These are phyloP conservation scores for Gaultheria prostrata DNA, from an alignment of 148 eudicot species.

Conservation along the genomic window DNA sequence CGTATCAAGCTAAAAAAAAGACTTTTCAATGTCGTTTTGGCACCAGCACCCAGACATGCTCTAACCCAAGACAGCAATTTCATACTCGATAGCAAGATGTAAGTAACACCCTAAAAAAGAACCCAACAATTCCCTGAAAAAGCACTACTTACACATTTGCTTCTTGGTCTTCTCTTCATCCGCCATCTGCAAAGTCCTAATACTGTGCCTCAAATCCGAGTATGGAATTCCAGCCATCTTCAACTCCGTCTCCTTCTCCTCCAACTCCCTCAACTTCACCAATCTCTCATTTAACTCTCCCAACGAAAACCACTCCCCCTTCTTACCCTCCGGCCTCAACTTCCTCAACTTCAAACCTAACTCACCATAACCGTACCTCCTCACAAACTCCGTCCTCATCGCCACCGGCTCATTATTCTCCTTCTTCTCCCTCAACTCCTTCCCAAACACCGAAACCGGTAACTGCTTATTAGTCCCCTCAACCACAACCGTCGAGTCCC, in stretches of 20 bases:
- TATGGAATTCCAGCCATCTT: neutral
- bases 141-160: slow-evolving; percentile 23
- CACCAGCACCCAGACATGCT: no score
- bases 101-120: no score
- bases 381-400: slow-evolving; percentile 24
- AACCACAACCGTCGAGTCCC: no score
- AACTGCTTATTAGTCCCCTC: slow-evolving; percentile 31
- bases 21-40: no score
- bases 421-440: slow-evolving; percentile 30
- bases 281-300: slow-evolving; percentile 63
- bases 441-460: slow-evolving; percentile 25
- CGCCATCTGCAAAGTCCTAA: neutral
- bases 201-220: slow-evolving; percentile 29
- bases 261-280: slow-evolving; percentile 45
- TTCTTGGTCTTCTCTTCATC: neutral
- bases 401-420: neutral
- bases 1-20: no score
- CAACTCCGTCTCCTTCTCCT: slow-evolving; percentile 22
- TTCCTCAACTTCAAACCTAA: slow-evolving; percentile 58
- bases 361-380: slow-evolving; percentile 31
- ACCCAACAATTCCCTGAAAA: no score
- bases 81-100: no score
- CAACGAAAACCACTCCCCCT: slow-evolving; percentile 49
- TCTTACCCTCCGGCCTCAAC: slow-evolving; percentile 48
- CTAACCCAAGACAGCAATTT: no score